These are phyloP conservation scores for Mycena haematopus DNA, from an alignment of 768 basidiomycete genomes.

Conservation along the genomic window DNA sequence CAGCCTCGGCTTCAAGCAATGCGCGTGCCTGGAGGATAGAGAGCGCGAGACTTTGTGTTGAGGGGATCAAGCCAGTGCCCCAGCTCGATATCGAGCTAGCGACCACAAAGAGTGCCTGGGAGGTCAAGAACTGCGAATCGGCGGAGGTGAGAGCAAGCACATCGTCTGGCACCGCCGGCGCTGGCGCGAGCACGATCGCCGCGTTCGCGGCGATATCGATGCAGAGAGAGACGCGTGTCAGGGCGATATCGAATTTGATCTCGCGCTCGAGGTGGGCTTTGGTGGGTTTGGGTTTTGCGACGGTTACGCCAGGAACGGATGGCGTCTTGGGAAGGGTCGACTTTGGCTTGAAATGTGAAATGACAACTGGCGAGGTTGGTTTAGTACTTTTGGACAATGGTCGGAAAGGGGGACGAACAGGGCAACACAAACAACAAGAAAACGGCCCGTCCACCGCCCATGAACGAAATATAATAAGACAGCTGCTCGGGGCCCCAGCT, in stretches of 20 bases:
- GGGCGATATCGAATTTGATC: slow-evolving; percentile 71
- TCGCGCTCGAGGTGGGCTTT: slow-evolving; percentile 63
- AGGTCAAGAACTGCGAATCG: slow-evolving; percentile 25
- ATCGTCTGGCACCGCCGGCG: slow-evolving; percentile 46
- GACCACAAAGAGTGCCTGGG: slow-evolving; percentile 62
- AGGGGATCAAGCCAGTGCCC: slow-evolving; percentile 72
- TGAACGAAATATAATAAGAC: slow-evolving; percentile 77
- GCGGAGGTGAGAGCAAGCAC: neutral
- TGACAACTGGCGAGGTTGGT: slow-evolving; percentile 51
- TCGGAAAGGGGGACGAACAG: slow-evolving; percentile 36
- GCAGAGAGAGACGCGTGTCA: slow-evolving; percentile 66
- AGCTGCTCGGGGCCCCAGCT: slow-evolving; percentile 75
- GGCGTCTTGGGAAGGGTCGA: neutral
- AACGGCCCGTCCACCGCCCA: slow-evolving; percentile 65
- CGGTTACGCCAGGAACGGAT: slow-evolving; percentile 7
- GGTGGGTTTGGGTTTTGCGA: slow-evolving; percentile 50
- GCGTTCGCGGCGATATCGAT: slow-evolving; percentile 70
- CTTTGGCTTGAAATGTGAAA: slow-evolving; percentile 64
- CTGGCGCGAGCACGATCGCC: slow-evolving; percentile 60
- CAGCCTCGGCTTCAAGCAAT: slow-evolving; percentile 35
- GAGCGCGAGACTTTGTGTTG: slow-evolving; percentile 73
- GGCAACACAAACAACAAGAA: slow-evolving; percentile 59
- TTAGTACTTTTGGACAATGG: neutral
- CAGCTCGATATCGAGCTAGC: slow-evolving; percentile 65
- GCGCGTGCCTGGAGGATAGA: slow-evolving; percentile 60